Percentiles rank a stretch among this genome's conserved stretches.
Conservation (phyloP, 768 basidiomycete species). For the Mycena crocata region DNA sequence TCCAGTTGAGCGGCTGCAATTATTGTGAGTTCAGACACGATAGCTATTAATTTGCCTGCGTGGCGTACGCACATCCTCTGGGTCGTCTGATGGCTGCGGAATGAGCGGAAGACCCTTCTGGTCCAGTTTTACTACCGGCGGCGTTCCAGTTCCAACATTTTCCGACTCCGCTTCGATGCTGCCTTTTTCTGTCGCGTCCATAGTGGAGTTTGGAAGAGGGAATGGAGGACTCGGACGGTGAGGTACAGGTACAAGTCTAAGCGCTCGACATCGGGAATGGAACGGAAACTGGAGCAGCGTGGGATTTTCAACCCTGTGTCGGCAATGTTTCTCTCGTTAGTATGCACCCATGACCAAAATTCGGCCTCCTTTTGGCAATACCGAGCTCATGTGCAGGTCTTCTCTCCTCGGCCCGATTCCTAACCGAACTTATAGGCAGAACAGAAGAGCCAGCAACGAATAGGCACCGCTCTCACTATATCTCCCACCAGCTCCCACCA, state of each 20-base stretch:
- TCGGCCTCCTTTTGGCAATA: neutral
- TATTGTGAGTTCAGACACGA: neutral
- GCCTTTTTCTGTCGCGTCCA: slow-evolving; percentile 25
- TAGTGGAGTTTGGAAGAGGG: neutral
- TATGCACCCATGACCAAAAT: neutral
- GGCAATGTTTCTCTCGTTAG: neutral
- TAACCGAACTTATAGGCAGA: neutral
- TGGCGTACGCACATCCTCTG: slow-evolving; percentile 30
- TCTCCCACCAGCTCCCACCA: no score
- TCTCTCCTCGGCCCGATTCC: neutral
- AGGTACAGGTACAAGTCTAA: neutral
- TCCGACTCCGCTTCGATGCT: slow-evolving; percentile 14
- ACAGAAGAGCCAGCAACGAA: slow-evolving; percentile 6
- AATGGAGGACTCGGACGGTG: neutral
- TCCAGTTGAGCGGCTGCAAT: slow-evolving; percentile 39
- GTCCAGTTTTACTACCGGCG: slow-evolving; percentile 41
- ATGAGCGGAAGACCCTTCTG: slow-evolving; percentile 38
- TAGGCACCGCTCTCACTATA: neutral
- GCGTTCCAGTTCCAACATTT: slow-evolving; percentile 15
- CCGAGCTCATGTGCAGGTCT: neutral
- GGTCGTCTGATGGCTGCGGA: slow-evolving; percentile 41
- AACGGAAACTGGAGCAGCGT: neutral
- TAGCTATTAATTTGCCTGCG: neutral
- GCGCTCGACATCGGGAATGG: neutral
- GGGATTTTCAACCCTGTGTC: neutral